These are phyloP conservation scores for Vanrija pseudolonga DNA, from an alignment of 1,284 basidiomycete genomes.

Conservation along the genomic window DNA sequence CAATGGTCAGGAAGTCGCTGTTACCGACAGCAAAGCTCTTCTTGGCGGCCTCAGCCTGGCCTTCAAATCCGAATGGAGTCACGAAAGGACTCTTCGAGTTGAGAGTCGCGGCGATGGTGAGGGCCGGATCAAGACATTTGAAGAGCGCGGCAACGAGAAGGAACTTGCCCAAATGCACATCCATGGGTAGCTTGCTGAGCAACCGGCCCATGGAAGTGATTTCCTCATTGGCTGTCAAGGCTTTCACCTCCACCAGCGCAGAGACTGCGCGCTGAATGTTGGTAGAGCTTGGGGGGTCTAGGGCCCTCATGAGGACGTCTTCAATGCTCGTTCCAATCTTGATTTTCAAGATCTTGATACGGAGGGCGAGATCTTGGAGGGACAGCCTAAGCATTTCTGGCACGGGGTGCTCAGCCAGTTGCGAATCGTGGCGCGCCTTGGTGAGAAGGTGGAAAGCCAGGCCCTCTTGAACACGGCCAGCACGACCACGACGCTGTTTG, in stretches of 20 bases:
- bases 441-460: slow-evolving; percentile 97
- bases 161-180: slow-evolving; percentile 94
- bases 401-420: slow-evolving; percentile 81
- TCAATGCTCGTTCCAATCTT: slow-evolving; percentile 84
- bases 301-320: slow-evolving; percentile 77
- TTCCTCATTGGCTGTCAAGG: slow-evolving; percentile 79
- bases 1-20: slow-evolving; percentile 93
- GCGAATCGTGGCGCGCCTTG: slow-evolving; percentile 73
- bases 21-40: slow-evolving; percentile 75
- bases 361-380: slow-evolving; percentile 86
- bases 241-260: slow-evolving; percentile 79
- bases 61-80: slow-evolving; percentile 80
- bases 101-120: slow-evolving; percentile 90
- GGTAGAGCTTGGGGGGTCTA: slow-evolving; percentile 81
- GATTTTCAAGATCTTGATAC: slow-evolving; percentile 95
- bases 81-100: slow-evolving; percentile 93
- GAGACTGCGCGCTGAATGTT: slow-evolving; percentile 92
- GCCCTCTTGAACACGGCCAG: slow-evolving; percentile 86
- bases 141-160: slow-evolving; percentile 81
- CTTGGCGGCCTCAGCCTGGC: slow-evolving; percentile 83
- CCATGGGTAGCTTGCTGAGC: slow-evolving; percentile 84
- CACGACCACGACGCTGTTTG: slow-evolving; percentile 82
- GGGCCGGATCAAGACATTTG: slow-evolving; percentile 86
- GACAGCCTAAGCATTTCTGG: slow-evolving; percentile 96
- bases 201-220: slow-evolving; percentile 93